phyloP scores from a whole-genome alignment of 352 stramenopile species.

The Pythium rishiriense region DNA sequence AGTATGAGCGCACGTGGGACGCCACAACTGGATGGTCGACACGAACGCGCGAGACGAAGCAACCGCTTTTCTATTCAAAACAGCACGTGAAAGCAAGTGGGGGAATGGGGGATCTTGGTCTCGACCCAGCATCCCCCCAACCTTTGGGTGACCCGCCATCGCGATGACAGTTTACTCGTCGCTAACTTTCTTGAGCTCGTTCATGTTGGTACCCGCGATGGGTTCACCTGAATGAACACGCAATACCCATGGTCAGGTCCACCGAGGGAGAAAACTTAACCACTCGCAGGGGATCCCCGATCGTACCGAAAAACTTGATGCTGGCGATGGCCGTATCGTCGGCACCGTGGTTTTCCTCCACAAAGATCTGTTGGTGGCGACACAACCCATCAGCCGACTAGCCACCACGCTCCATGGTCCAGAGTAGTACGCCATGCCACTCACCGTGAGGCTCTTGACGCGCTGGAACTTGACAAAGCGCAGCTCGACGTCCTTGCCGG shows the following conservation, averaged over 20 bases:
- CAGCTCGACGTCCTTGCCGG: slow-evolving; percentile 66
- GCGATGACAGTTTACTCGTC: slow-evolving; percentile 53
- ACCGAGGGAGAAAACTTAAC: too few species aligned
- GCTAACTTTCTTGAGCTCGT: slow-evolving; percentile 82
- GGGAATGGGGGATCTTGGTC: too few species aligned
- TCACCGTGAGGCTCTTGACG: slow-evolving; percentile 66
- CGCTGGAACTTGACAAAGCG: slow-evolving; percentile 85
- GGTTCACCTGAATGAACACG: slow-evolving; percentile 40
- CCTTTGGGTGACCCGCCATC: neutral
- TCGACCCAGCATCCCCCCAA: too few species aligned
- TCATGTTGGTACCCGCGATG: slow-evolving; percentile 84
- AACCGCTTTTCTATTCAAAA: neutral
- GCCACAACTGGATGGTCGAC: neutral
- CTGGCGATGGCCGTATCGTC: slow-evolving; percentile 63
- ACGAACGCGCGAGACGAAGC: too few species aligned
- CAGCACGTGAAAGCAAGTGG: neutral
- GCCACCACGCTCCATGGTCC: too few species aligned
- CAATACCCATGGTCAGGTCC: neutral
- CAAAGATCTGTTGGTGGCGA: slow-evolving; percentile 44
- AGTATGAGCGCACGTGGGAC: too few species aligned
- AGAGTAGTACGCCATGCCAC: too few species aligned
- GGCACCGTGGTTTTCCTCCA: slow-evolving; percentile 77
- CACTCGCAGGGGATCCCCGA: too few species aligned
- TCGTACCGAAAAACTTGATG: slow-evolving; percentile 63
- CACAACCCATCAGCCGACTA: neutral